Base-by-base conservation (phyloP, 352 stramenopile genomes). In the Globisporangium parvum region DNA sequence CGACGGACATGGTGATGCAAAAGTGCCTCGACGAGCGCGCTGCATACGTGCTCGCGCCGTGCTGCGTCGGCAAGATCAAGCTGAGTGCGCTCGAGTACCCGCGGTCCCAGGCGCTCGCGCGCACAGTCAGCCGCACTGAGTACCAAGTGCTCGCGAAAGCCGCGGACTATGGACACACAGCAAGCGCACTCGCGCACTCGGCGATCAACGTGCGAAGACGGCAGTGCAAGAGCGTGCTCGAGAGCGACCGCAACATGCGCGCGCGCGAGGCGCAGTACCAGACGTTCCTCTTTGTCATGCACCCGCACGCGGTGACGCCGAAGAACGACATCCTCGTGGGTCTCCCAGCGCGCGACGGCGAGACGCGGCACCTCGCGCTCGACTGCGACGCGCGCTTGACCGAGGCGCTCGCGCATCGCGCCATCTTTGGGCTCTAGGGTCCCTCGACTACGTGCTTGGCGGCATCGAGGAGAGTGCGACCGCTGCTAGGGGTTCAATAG, bases 281-380 rank as follows among this genome's bases (percentile, higher is more conserved):
- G 31, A 86, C 81, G 17, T 83, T 74, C 63, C 80, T 90, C 67
- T 91, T 86, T 46, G 75, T 91, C 45, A 93, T 93, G 83, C 69
- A 88, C 47, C 83, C 83, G 20, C 59, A 67, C 51, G 65, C 77
- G 14, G 77, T 67, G 35, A 91, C 83, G 24, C 83, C 83, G 10
- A 93, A 93, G 71, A 93, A 93, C 63, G 80, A 93, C 56, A 71
- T 93, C 28, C 53, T 93, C 20, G 80, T 93, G 28, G 83, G 83
- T 6, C 67, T 87, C 17, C 83, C 83, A 21, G 28, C 57, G n/a
- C 37, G 57, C n/a, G 24, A 50, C n/a, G 47, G 33, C 37, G 40
- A 40, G 3, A 47, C 42, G 17, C 63, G 59, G 45, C 28, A 55
- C 2, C 71, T 80, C 18, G 24, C 57, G 23, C 69, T 78, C 15